These are phyloP conservation scores for Samsoniella hepiali DNA, from an alignment of 2,329 filamentous ascomycete genomes.

Conservation along the genomic window DNA sequence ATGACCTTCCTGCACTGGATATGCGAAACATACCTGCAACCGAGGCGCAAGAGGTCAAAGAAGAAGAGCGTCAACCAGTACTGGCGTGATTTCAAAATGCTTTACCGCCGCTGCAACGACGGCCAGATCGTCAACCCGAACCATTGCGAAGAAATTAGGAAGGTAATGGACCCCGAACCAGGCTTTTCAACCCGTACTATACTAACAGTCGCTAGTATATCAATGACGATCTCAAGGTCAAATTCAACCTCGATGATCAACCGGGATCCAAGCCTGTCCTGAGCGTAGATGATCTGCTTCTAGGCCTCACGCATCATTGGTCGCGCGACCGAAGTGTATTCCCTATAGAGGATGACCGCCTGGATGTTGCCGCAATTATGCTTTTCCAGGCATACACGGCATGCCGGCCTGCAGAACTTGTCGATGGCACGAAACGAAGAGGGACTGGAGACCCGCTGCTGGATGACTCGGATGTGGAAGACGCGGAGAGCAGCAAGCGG, in stretches of 20 bases:
- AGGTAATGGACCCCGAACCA: background rate
- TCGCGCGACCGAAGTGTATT: slow-evolving; percentile 25
- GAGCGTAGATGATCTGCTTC: slow-evolving; percentile 21
- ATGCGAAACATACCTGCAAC: slow-evolving; percentile 23
- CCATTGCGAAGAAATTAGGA: slow-evolving; percentile 14
- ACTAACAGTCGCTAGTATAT: slow-evolving; percentile 4
- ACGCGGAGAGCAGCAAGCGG: background rate
- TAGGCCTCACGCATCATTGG: slow-evolving; percentile 23
- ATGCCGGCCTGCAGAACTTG: slow-evolving; percentile 25
- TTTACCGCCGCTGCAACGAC: slow-evolving; percentile 23
- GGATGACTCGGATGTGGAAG: slow-evolving; percentile 19
- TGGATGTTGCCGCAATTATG: slow-evolving; percentile 19
- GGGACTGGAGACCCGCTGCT: slow-evolving; percentile 23
- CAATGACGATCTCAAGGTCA: slow-evolving; percentile 18
- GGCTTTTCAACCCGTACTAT: background rate
- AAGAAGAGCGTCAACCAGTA: slow-evolving; percentile 25
- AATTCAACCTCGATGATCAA: slow-evolving; percentile 22
- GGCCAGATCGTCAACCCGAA: slow-evolving; percentile 23
- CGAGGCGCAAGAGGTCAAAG: slow-evolving; percentile 15
- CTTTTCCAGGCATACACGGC: slow-evolving; percentile 27
- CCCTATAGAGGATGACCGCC: slow-evolving; percentile 26
- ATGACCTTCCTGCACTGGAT: slow-evolving; percentile 28
- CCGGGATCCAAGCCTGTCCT: slow-evolving; percentile 18
- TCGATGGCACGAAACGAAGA: slow-evolving; percentile 26
- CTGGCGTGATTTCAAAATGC: slow-evolving; percentile 24